phyloP scores from a whole-genome alignment of 805 yeast genomes.

The Lachancea sp. region DNA sequence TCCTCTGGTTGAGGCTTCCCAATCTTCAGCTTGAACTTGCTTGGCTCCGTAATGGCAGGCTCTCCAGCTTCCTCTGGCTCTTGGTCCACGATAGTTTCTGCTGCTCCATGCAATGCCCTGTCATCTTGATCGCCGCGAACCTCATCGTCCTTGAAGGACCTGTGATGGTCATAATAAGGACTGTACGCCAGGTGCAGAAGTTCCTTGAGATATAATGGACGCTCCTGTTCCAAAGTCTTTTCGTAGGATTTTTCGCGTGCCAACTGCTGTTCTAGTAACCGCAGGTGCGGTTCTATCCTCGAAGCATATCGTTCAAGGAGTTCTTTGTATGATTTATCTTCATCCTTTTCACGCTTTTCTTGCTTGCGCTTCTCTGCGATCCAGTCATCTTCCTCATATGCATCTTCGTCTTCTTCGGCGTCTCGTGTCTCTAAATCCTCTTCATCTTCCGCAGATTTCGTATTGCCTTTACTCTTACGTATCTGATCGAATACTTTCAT shows the following conservation, averaged over 20 bases:
- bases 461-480: conserved; percentile 14
- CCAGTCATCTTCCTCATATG: conserved; percentile 13
- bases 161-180: conserved; percentile 24
- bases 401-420: conserved; percentile 15
- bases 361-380: conserved; percentile 14
- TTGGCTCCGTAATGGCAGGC: neutral
- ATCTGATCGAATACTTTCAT: conserved; percentile 26
- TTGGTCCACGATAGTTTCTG: neutral
- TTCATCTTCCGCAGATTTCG: conserved; percentile 7
- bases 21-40: conserved; percentile 26
- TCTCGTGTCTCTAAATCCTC: conserved; percentile 11
- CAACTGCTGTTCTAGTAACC: conserved; percentile 13
- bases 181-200: conserved; percentile 21
- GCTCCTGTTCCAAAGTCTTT: conserved; percentile 10
- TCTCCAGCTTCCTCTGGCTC: neutral
- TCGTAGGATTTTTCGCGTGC: conserved; percentile 18
- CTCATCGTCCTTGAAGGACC: conserved; percentile 24
- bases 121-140: conserved; percentile 11
- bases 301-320: conserved; percentile 14
- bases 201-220: conserved; percentile 21
- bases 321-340: conserved; percentile 12
- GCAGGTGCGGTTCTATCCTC: conserved; percentile 18
- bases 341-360: conserved; percentile 13
- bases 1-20: conserved; percentile 13
- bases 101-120: conserved; percentile 1